These are phyloP conservation scores for Arabis hirsuta DNA, from an alignment of 345 rosid species.

Conservation along the genomic window DNA sequence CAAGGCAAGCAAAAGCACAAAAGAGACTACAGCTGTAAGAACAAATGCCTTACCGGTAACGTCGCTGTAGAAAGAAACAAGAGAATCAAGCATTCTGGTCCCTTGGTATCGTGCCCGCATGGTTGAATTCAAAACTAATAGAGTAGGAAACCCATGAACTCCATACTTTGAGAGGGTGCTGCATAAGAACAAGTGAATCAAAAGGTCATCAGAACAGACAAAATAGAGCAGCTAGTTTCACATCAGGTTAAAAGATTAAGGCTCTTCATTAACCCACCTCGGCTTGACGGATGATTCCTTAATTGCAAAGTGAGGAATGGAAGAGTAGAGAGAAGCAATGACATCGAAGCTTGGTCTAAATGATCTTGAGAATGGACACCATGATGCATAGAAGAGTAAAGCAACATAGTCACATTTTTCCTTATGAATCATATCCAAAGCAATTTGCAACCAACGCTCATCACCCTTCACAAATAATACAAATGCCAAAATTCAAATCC, in stretches of 20 bases:
- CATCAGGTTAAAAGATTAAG: conserved; percentile 1
- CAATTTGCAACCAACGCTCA: conserved; percentile 74
- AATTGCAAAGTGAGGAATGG: conserved; percentile 73
- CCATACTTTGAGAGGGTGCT: conserved; percentile 93
- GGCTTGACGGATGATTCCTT: conserved; percentile 87
- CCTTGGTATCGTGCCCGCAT: conserved; percentile 74
- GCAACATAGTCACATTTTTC: conserved; percentile 66
- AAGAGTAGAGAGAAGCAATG: conserved; percentile 68
- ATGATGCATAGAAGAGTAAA: conserved; percentile 86
- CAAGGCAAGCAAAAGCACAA: background rate
- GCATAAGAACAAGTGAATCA: conserved; percentile 41
- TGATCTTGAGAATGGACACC: conserved; percentile 94
- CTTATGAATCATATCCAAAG: conserved; percentile 66
- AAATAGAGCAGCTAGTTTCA: conserved; percentile 13
- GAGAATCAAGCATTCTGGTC: conserved; percentile 69
- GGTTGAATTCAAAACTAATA: conserved; percentile 79
- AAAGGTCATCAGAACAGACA: background rate
- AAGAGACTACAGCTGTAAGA: background rate
- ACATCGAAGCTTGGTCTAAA: conserved; percentile 72
- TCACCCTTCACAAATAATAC: conserved; percentile 64
- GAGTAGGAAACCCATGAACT: conserved; percentile 93
- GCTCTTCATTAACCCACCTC: conserved; percentile 55
- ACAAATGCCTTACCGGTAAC: conserved; percentile 62
- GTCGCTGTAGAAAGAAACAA: conserved; percentile 68
- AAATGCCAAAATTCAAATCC: conserved; percentile 8